Evolutionary conservation across 1,284 basidiomycete genomes (phyloP), one percentile per base, ranked within the genome.

Genomic region (Melampsora americana): DNA sequence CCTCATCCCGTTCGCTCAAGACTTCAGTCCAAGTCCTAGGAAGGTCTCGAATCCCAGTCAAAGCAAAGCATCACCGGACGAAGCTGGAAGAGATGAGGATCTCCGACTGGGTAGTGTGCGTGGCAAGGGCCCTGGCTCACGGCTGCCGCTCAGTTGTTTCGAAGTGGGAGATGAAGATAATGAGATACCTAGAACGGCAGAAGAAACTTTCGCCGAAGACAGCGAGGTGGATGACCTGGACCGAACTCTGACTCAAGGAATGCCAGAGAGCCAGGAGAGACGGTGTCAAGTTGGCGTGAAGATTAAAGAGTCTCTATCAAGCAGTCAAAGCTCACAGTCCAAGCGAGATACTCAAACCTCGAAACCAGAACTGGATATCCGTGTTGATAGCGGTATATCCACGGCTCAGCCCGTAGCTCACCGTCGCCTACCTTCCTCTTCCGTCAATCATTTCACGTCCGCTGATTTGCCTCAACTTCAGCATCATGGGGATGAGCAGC

Each of bases 1-100:
- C n/a, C 62, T 72, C 30, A 72, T 72, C 23, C 70, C 70, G 35
- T 72, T 72, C 32, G 70, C 70, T 18, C 46, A 72, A 56, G 70
- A 61, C 2, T 72, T 16, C 26, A 72, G 70, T 35, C 70, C 70
- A 14, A 72, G 62, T 59, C 70, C 70, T 20, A 26, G 70, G 18
- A 72, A 72, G 62, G 50, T 72, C 23, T 39, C 50, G 12, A 35
- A 23, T 39, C 23, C 23, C 23, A 9, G 32, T 20, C 59, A 48
- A 28, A 30, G 23, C 14, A 60, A 64, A 44, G 3, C 61, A 9
- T 48, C 26, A 2, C 20, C 44, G 35, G 46, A 46, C 7, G 30
- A 44, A 23, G 70, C 30, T 20, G 26, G 42, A 20, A n/a, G 20
- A 35, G 46, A 60, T 11, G 32, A 72, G 5, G 62, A 72, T 39